Evolutionary conservation across 352 stramenopile species (phyloP), one percentile per base, ranked within the genome.

Genomic region (Phytopythium litorale): DNA sequence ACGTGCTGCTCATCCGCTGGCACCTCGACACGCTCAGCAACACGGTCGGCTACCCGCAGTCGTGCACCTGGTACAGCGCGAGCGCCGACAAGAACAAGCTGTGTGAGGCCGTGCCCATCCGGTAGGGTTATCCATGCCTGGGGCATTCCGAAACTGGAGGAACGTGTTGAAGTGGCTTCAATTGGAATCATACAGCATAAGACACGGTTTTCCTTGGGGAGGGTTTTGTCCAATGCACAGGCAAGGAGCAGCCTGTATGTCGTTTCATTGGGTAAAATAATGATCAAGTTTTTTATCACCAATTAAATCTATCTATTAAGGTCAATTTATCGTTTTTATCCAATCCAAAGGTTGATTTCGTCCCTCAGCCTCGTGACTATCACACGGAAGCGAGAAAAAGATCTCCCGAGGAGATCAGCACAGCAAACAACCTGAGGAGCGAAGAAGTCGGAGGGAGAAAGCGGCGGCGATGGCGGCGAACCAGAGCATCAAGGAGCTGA

Each of bases 401-500:
- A 55, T 55, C 49, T 38, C 49, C 48, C 21, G 2, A 53, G 7
- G 4, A 37, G 11, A 2, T 13, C 21, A 30, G 11, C 48, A 48
- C 42, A 11, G 12, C 15, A 4, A 8, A 15, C 42, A 21, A 21
- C 5, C n/a, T 16, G 8, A 3, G 32, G n/a, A 2, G 28, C 33
- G 33, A 38, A 2, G 7, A 38, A 13, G 11, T 5, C 33, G 5
- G 33, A 25, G n/a, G 5, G 38, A 12, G 38, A n/a, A 50, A 18
- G 1, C 48, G 48, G 56, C 42, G 56, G 70, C 21, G 3, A 95
- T 95, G 86, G 81, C 86, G 48, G 79, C 79, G 65, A 92, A 95
- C 70, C 79, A 92, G 68, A 92, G 86, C 68, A 95, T 93, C 64
- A 92, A 96, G 73, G 88, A 96, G 81, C 81, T 96, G 40, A 92